These are phyloP conservation scores for Eutrema japonicum DNA, from an alignment of 345 rosid species.

Conservation along the genomic window DNA sequence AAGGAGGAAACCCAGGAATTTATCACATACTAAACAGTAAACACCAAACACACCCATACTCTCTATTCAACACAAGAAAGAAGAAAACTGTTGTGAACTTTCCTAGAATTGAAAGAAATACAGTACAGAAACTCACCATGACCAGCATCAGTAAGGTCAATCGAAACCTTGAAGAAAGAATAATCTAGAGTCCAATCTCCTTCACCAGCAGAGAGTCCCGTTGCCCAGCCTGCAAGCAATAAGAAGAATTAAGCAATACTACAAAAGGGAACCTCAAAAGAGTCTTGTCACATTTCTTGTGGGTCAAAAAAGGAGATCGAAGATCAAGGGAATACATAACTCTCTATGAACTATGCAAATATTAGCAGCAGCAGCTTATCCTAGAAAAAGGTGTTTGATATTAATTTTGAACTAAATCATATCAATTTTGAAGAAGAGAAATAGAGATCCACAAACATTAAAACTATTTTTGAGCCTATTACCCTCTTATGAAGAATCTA, in stretches of 20 bases:
- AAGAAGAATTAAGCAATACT: not conserved
- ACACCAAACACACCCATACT: constrained; percentile 28
- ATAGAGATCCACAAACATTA: not conserved
- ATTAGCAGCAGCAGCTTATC: not conserved
- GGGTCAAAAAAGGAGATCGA: not conserved
- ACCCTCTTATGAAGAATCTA: not conserved
- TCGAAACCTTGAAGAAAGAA: constrained; percentile 69
- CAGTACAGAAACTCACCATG: constrained; percentile 60
- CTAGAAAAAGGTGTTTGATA: not conserved
- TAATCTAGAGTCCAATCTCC: constrained; percentile 65
- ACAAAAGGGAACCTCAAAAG: not conserved
- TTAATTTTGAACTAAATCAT: not conserved
- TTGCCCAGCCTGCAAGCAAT: constrained; percentile 80
- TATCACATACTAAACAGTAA: constrained; percentile 27
- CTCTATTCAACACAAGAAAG: constrained; percentile 16
- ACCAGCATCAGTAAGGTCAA: constrained; percentile 93
- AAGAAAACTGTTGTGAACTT: constrained; percentile 20
- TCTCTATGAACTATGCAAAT: constrained; percentile 7
- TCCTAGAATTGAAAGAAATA: constrained; percentile 17
- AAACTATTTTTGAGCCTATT: not conserved
- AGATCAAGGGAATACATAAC: not conserved
- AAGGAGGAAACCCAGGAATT: constrained; percentile 11
- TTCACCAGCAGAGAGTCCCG: constrained; percentile 76
- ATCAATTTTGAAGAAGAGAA: not conserved
- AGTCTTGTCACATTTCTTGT: not conserved